Evolutionary conservation across 2,329 filamentous ascomycete genomes (phyloP), one percentile per base, ranked within the genome.

Genomic region (Arthrobotrys entomopaga): DNA sequence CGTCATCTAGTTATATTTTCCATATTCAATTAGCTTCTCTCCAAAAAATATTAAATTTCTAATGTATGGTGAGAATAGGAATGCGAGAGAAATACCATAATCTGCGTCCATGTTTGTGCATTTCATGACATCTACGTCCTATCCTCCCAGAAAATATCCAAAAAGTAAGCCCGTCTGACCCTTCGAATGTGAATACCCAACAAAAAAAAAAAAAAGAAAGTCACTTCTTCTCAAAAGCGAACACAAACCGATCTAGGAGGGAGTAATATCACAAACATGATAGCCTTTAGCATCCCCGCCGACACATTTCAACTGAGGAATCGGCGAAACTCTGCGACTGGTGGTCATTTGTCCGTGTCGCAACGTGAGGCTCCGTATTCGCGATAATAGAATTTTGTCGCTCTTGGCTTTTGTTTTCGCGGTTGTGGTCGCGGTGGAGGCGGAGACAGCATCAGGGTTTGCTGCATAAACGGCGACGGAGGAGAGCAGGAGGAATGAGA

Each of bases 101-200:
- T 90, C 90, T 34, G 87, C 84, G 76, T 94, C 94, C 76, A 90
- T 86, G 83, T 97, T 98, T 75, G 87, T 89, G 86, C 94, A 98
- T 79, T 92, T 91, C 89, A 98, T 91, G 15, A 90, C 84, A 78
- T 96, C 91, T 76, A 96, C 83, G 24, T 87, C 83, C 84, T 93
- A 90, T 69, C 93, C 11, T n/a, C 29, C 46, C 53, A 15, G 29
- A 50, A 65, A 49, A 50, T 26, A 24, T 24, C 26, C 43, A 34
- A 34, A n/a, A 26, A 34, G 64, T 67, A 43, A 67, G 42, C 34
- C 42, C 52, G 11, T n/a, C 42, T 19, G 4, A 16, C 42, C 11
- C 42, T n/a, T 15, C 42, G 13, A 46, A 46, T 13, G 42, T 34
- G 29, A 34, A 34, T 34, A 34, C 29, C 29, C 29, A 10, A 8